Evolutionary conservation across 768 basidiomycete genomes (phyloP).

Genomic region (Podaxis mareebaensis): DNA sequence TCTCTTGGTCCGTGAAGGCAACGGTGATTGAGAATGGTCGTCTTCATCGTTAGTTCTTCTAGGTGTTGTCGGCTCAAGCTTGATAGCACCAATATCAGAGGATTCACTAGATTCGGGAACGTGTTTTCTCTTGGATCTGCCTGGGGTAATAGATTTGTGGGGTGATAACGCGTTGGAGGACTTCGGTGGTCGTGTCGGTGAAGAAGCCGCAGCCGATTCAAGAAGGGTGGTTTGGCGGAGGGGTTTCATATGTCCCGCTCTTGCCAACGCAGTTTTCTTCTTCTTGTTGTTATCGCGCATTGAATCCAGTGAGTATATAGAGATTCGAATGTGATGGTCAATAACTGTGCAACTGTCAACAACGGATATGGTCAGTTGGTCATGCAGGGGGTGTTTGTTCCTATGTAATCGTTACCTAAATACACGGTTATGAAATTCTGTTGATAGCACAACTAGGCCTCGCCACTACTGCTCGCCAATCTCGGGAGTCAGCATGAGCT

Average conservation of each 20-base stretch:
- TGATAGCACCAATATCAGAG: constrained; percentile 51
- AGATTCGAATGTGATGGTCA: neutral
- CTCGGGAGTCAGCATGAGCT: neutral
- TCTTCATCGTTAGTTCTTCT: constrained; percentile 19
- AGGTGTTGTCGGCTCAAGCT: constrained; percentile 40
- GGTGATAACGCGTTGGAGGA: constrained; percentile 4
- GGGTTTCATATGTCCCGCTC: constrained; percentile 23
- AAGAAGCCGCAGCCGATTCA: constrained; percentile 21
- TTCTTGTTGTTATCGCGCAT: constrained; percentile 9
- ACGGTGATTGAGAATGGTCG: constrained; percentile 10
- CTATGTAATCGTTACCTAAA: neutral
- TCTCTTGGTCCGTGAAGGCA: constrained; percentile 13
- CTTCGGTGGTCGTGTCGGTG: constrained; percentile 15
- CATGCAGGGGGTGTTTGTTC: neutral
- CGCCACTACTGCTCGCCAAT: neutral
- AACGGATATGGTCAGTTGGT: neutral
- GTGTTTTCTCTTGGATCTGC: constrained; percentile 16
- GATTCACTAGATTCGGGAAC: constrained; percentile 27
- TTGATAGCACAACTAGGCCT: neutral
- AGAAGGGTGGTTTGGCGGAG: constrained; percentile 47
- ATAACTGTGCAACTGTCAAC: neutral
- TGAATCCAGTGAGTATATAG: neutral
- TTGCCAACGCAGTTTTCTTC: constrained; percentile 10
- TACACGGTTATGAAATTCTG: neutral
- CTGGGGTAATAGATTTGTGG: neutral